These are phyloP conservation scores for Cynanchum wilfordii DNA, from an alignment of 257 asterid species.

Conservation along the genomic window DNA sequence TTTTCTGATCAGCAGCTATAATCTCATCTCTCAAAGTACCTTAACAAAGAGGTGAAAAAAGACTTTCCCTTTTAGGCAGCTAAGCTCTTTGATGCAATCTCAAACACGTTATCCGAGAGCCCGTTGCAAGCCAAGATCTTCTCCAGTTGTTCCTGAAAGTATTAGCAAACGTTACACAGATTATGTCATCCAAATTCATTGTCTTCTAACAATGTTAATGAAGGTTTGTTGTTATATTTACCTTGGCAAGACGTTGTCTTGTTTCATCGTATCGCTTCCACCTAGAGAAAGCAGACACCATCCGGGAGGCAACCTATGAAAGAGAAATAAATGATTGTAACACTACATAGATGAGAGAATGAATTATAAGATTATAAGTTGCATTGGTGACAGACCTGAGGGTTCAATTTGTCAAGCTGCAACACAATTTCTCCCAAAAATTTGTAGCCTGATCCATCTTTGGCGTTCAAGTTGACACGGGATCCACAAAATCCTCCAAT, in stretches of 20 bases:
- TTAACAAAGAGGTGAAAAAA: not conserved
- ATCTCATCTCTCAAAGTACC: not conserved
- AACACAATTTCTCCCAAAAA: conserved; percentile 69
- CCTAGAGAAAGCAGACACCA: conserved; percentile 89
- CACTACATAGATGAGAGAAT: not conserved
- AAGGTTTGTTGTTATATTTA: conserved; percentile 14
- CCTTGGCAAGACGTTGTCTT: conserved; percentile 76
- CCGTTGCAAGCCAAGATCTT: conserved; percentile 70
- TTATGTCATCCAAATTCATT: too few relatives aligned
- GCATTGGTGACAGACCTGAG: conserved; percentile 44
- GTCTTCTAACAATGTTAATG: not conserved
- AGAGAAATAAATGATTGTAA: too few relatives aligned
- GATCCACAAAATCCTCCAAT: conserved; percentile 78
- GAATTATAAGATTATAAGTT: not conserved
- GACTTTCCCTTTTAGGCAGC: conserved; percentile 37
- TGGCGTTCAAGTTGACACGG: conserved; percentile 63
- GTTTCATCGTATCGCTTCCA: conserved; percentile 92
- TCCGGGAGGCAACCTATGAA: conserved; percentile 77
- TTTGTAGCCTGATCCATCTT: conserved; percentile 74
- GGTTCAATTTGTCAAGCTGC: conserved; percentile 78
- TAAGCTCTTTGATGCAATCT: conserved; percentile 89
- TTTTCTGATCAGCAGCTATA: not conserved
- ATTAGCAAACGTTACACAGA: not conserved
- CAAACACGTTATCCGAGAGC: conserved; percentile 81
- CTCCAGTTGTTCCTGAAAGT: conserved; percentile 75